Evolutionary conservation across 192 early-diverging fungal species (phyloP).

Genomic region (Coemansia sp.): DNA sequence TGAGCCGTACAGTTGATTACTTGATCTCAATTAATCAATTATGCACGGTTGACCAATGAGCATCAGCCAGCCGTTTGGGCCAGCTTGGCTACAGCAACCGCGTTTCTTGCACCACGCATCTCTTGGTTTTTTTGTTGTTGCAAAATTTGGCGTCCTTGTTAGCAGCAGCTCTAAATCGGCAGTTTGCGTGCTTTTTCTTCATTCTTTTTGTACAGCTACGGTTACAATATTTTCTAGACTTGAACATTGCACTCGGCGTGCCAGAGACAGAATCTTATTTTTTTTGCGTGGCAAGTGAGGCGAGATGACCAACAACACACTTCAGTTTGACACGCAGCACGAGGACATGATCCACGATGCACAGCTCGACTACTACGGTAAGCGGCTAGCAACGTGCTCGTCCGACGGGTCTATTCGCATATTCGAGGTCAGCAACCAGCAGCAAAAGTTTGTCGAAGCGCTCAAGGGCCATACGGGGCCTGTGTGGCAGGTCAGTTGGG

Average conservation of each 20-base stretch:
- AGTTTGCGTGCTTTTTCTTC: neutral
- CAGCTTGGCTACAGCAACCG: neutral
- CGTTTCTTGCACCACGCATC: neutral
- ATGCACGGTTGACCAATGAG: conserved; percentile 1
- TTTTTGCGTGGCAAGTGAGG: neutral
- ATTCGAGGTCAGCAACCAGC: conserved; percentile 77
- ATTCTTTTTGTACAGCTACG: neutral
- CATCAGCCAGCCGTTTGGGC: neutral
- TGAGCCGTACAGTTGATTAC: neutral
- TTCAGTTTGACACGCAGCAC: conserved; percentile 57
- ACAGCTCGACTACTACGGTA: conserved; percentile 81
- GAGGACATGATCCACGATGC: conserved; percentile 71
- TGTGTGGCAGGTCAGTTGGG: conserved; percentile 99
- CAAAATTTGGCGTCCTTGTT: neutral
- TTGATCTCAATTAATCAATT: neutral
- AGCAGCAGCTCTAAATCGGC: neutral
- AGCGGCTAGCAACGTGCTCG: conserved; percentile 95
- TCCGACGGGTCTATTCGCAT: conserved; percentile 93
- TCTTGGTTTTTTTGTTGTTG: neutral
- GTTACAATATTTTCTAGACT: neutral
- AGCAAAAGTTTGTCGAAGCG: conserved; percentile 48
- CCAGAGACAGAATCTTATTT: neutral
- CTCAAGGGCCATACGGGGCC: conserved; percentile 87
- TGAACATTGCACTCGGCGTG: neutral
- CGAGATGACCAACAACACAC: conserved; percentile 6